phyloP scores from a whole-genome alignment of 202 grass and related monocot genomes.

The Zizania palustris region DNA sequence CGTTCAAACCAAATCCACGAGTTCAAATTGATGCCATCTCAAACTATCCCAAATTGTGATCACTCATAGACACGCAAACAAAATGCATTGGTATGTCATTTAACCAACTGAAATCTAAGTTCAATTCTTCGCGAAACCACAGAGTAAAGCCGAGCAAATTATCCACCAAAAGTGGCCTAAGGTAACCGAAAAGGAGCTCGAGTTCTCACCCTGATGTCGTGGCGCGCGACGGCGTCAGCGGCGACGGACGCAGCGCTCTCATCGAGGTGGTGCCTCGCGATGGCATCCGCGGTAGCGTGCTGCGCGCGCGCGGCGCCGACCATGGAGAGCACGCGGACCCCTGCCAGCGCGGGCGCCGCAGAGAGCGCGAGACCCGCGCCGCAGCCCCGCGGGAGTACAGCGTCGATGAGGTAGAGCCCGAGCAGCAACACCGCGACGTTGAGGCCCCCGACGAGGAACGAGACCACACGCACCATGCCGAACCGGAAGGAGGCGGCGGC shows the following conservation, averaged over 20 bases:
- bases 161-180: conserved; percentile 13
- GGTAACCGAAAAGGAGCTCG: conserved; percentile 8
- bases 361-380: conserved; percentile 50
- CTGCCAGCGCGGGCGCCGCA: conserved; percentile 48
- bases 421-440: conserved; percentile 72
- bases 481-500: conserved; percentile 52
- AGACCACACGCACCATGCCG: conserved; percentile 76
- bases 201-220: conserved; percentile 89
- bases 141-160: not conserved
- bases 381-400: conserved; percentile 54
- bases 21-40: not conserved
- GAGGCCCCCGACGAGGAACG: conserved; percentile 66
- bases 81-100: not conserved
- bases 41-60: not conserved
- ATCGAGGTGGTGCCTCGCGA: conserved; percentile 61
- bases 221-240: conserved; percentile 70
- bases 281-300: conserved; percentile 83
- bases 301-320: conserved; percentile 71
- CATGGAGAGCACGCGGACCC: conserved; percentile 79
- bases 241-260: conserved; percentile 59
- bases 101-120: conserved; percentile 13
- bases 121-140: not conserved
- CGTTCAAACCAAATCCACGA: conserved; percentile 1
- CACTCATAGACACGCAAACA: not conserved
- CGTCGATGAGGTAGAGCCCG: conserved; percentile 57